Evolutionary conservation across 257 asterid species (phyloP).

Genomic region (Capsicum pubescens): DNA sequence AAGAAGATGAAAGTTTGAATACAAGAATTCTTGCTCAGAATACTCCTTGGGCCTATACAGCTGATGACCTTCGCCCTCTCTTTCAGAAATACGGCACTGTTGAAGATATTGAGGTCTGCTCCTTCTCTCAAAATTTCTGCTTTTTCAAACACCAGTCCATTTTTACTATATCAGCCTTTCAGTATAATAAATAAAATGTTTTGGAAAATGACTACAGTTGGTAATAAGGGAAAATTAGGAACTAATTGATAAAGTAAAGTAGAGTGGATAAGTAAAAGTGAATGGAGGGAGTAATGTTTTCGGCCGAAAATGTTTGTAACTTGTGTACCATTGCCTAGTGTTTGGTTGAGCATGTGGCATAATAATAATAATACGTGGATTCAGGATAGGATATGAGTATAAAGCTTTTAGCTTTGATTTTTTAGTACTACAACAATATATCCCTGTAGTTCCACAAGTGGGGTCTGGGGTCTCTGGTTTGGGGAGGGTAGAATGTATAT

Average conservation of each 20-base stretch:
- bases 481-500: background rate
- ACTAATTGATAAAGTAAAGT: no score
- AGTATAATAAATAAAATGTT: no score
- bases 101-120: constrained; percentile 62
- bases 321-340: no score
- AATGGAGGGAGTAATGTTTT: no score
- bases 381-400: background rate
- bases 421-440: background rate
- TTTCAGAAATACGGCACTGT: constrained; percentile 72
- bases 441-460: background rate
- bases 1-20: constrained; percentile 45
- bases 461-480: background rate
- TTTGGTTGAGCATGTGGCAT: background rate
- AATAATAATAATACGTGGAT: background rate
- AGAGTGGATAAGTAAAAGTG: no score
- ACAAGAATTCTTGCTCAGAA: constrained; percentile 76
- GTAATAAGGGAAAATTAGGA: no score
- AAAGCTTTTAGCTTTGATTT: background rate
- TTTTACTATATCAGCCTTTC: no score
- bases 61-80: constrained; percentile 73
- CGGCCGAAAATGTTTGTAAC: no score
- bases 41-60: constrained; percentile 79
- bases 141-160: no score
- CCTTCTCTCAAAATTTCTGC: no score
- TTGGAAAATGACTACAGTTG: no score